These are phyloP conservation scores for Poterioochromonas sp. DNA, from an alignment of 352 stramenopile genomes.

Conservation along the genomic window DNA sequence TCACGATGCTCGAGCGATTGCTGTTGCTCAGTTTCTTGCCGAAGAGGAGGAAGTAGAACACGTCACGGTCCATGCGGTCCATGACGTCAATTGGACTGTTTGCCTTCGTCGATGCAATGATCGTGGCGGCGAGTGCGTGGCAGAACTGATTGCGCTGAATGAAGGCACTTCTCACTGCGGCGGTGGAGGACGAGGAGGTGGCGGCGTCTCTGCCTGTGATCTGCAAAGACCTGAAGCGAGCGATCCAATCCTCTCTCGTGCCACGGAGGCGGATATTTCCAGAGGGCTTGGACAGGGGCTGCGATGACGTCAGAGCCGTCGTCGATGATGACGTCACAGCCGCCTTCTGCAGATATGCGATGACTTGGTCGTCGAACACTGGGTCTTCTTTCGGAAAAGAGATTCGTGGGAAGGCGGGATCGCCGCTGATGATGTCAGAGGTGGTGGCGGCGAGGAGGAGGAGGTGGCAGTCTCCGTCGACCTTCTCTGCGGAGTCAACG, in stretches of 20 bases:
- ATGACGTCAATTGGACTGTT: neutral
- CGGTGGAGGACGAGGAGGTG: too few relatives aligned
- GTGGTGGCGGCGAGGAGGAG: neutral
- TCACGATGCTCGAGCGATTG: neutral
- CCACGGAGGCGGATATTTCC: neutral
- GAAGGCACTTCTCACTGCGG: too few relatives aligned
- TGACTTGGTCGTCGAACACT: too few relatives aligned
- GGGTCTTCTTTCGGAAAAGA: too few relatives aligned
- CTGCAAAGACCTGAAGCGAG: neutral
- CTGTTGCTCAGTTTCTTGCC: neutral
- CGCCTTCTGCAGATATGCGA: neutral
- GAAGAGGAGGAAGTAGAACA: slow-evolving; percentile 19
- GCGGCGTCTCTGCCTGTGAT: neutral
- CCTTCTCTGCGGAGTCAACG: neutral
- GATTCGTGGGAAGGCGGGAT: neutral
- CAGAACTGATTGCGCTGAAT: neutral
- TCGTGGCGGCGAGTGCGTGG: neutral
- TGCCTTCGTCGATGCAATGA: neutral
- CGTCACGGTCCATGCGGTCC: neutral
- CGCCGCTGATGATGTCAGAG: neutral
- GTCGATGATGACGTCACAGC: neutral
- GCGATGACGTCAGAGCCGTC: neutral
- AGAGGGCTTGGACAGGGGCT: neutral
- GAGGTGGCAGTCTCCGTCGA: neutral
- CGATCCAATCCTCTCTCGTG: slow-evolving; percentile 1